These are phyloP conservation scores for Dictyophora rubrovolvata DNA, from an alignment of 768 basidiomycete genomes.

Conservation along the genomic window DNA sequence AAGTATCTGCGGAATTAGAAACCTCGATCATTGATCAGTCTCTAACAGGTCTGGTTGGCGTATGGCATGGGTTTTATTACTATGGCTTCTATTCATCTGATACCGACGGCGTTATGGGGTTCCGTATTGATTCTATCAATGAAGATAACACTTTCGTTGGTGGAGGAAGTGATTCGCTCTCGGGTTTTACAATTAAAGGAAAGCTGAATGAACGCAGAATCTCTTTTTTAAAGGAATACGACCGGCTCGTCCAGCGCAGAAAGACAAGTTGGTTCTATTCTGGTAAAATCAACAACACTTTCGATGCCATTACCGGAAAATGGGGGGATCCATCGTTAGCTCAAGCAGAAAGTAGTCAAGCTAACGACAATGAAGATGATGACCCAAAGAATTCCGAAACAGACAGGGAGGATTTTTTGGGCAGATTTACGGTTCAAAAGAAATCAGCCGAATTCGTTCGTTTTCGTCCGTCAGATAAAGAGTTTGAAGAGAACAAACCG, in stretches of 20 bases:
- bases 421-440: slow-evolving; percentile 20
- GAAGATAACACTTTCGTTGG: not conserved
- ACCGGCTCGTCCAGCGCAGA: not conserved
- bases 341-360: too few species aligned
- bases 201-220: not conserved
- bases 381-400: not conserved
- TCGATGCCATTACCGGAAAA: not conserved
- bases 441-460: slow-evolving; percentile 19
- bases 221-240: not conserved
- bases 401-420: not conserved
- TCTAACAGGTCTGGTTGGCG: not conserved
- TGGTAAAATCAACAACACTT: not conserved
- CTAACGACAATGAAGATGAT: not conserved
- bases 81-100: not conserved
- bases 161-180: not conserved
- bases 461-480: slow-evolving; percentile 20
- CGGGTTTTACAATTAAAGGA: not conserved
- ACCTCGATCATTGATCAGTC: not conserved
- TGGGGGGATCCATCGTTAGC: not conserved
- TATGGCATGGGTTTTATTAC: not conserved
- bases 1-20: not conserved
- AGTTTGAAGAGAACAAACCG: slow-evolving; percentile 17
- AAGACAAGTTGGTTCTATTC: not conserved
- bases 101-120: not conserved
- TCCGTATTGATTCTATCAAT: not conserved